Conservation (phyloP, 2,329 filamentous ascomycete genomes). For the Trichoderma sp. region DNA sequence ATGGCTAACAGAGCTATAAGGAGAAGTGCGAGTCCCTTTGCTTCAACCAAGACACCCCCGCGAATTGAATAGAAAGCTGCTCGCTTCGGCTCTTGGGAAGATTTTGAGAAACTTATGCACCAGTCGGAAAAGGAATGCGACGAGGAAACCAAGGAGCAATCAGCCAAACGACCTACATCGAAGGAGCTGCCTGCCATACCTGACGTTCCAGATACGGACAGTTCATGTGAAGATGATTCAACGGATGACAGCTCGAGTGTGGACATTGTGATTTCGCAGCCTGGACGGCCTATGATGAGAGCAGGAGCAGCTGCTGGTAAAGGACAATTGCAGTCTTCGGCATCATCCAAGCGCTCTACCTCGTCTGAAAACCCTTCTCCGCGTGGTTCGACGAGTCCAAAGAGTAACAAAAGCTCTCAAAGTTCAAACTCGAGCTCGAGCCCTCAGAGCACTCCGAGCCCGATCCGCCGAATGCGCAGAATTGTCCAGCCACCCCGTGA, state of each 20-base stretch:
- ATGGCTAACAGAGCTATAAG: constrained; percentile 33
- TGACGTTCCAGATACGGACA: not conserved
- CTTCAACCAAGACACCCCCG: constrained; percentile 47
- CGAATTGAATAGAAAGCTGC: constrained; percentile 49
- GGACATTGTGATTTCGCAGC: not conserved
- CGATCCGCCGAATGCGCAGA: constrained; percentile 2
- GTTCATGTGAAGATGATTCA: not conserved
- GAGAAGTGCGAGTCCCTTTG: constrained; percentile 45
- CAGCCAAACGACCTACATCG: not conserved
- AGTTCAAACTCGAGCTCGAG: not conserved
- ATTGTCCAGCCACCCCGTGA: constrained; percentile 9
- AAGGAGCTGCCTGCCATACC: not conserved
- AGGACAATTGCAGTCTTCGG: not conserved
- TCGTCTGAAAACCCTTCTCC: not conserved
- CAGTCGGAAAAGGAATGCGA: constrained; percentile 29
- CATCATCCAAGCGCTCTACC: not conserved
- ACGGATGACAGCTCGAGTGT: not conserved
- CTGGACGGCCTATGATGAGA: not conserved
- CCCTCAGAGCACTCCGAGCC: not conserved
- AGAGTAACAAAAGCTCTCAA: not conserved
- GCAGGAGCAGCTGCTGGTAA: not conserved
- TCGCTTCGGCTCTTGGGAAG: constrained; percentile 39
- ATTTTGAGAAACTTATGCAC: constrained; percentile 37
- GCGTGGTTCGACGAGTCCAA: not conserved
- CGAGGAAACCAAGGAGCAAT: not conserved